Base-by-base conservation (phyloP, 2,329 filamentous ascomycete genomes). In the Lachnellula willkommii region DNA sequence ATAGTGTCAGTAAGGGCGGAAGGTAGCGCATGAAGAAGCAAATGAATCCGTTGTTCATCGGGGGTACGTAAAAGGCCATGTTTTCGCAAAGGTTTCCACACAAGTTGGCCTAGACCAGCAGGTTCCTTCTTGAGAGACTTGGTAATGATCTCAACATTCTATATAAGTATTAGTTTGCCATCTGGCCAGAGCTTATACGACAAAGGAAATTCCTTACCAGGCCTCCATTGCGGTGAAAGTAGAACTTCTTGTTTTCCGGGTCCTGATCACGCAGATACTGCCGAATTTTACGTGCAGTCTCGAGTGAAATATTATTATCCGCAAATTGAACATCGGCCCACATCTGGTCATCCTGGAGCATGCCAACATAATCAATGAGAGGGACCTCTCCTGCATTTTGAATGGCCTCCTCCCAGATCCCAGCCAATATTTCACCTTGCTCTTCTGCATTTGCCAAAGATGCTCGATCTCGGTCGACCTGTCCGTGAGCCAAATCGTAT, bases 321-420 rank as follows among this genome's bases (percentile, higher is more conserved):
- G 60, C 55, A 15, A 52, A 39, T 9, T 47, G 32, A 11, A 62
- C 51, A 45, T 65, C 61, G 6, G 24, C 24, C 24, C 52, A 54
- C 48, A 26, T 61, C 42, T 8, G n/a, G n/a, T n/a, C n/a, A n/a
- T 63, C 55, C 24, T 52, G 43, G 8, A 63, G 60, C 36, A 65
- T 46, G 5, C 49, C 22, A 26, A 61, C 26, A 39, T 63, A 64
- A 4, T 28, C 28, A 28, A 57, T 53, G 37, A 59, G 42, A 24
- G 50, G 42, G 15, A 12, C n/a, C 4, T 4, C 9, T 24, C 32
- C 46, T 2, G 36, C 39, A 3, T 37, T 51, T 20, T 43, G n/a
- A 14, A 26, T 51, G 2, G 49, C 20, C 14, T 51, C n/a, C 32
- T 17, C 20, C 37, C 37, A 40, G 14, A 17, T 40, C 5, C n/a